A percentile compares a stretch with the other conserved stretches of the same genome.
These are phyloP conservation scores for Chaetomium globosum DNA, from an alignment of 2,329 filamentous ascomycete genomes.

Conservation along the genomic window DNA sequence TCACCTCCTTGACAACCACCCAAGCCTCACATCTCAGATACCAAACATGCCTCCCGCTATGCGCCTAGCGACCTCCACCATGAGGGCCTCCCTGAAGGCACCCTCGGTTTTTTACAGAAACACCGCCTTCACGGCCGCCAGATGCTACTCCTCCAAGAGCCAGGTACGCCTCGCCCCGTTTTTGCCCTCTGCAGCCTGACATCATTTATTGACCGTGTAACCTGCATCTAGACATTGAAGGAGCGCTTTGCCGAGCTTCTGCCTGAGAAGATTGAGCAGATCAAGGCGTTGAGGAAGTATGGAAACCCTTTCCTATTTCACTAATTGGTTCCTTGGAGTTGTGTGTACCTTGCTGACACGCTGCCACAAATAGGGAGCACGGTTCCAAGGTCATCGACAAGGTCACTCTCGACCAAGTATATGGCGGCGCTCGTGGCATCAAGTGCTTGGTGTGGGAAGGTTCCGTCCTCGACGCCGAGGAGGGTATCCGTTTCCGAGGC, in stretches of 20 bases:
- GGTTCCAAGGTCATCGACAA: conserved; percentile 95
- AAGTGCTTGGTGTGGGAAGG: conserved; percentile 99
- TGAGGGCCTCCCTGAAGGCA: conserved; percentile 73
- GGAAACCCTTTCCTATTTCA: conserved; percentile 42
- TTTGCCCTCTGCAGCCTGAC: conserved; percentile 30
- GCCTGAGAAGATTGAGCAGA: conserved; percentile 96
- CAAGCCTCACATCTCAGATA: conserved; percentile 39
- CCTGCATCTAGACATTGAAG: conserved; percentile 75
- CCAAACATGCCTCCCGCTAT: conserved; percentile 78
- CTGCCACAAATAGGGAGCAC: conserved; percentile 67
- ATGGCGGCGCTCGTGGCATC: conserved; percentile 98
- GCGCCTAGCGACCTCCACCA: conserved; percentile 77
- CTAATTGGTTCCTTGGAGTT: conserved; percentile 6
- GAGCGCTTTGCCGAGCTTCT: conserved; percentile 96
- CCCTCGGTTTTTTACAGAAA: conserved; percentile 68
- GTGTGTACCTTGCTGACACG: conserved; percentile 36
- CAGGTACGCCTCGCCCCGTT: conserved; percentile 60
- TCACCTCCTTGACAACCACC: conserved; percentile 43
- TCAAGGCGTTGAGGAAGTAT: conserved; percentile 97
- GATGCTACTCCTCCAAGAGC: conserved; percentile 92
- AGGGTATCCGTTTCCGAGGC: conserved; percentile 99
- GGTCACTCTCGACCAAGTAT: conserved; percentile 98
- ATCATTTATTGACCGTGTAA: conserved; percentile 36
- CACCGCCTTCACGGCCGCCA: conserved; percentile 77
- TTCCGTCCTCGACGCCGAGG: conserved; percentile 95